Evolutionary conservation across 148 eudicot species (phyloP), one percentile per base, ranked within the genome.

Genomic region (Selenicereus undatus): DNA sequence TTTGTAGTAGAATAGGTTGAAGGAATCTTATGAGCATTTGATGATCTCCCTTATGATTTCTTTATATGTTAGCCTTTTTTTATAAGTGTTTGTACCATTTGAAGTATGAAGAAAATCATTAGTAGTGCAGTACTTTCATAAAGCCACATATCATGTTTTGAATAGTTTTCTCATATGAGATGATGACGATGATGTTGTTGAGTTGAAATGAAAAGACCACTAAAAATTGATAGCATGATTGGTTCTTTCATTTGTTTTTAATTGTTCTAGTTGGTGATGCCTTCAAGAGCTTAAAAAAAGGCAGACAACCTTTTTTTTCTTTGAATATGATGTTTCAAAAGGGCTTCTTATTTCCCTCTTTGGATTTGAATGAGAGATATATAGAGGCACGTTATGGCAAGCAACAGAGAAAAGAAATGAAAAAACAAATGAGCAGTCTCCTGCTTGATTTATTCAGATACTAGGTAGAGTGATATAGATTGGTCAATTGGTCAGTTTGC

Each of bases 261-360:
- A 76, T 32, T n/a, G n/a, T 68, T 29, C 52, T 39, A n/a, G 81
- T 20, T 77, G 74, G 73, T 64, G 74, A 77, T 76, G 81, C 76
- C n/a, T n/a, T n/a, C n/a, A n/a, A n/a, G n/a, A n/a, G n/a, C n/a
- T n/a, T n/a, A n/a, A n/a, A n/a, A n/a, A 84, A 77, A n/a, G 86
- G 86, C 74, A 80, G 86, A 84, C 86, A 84, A 72, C 43, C 80
- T 32, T 36, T 74, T 73, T 76, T 77, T n/a, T n/a, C n/a, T n/a
- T n/a, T n/a, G n/a, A n/a, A n/a, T n/a, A n/a, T n/a, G n/a, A n/a
- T n/a, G n/a, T 80, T 80, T 84, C 64, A 76, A 17, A 48, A 52
- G 62, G 29, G 60, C 71, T 65, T 22, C 64, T 74, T 16, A 56
- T 24, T 26, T 30, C 26, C 30, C 27, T 11, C 69, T 26, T 11